Conservation (phyloP, 2,329 filamentous ascomycete species). For the Tolypocladium paradoxum region DNA sequence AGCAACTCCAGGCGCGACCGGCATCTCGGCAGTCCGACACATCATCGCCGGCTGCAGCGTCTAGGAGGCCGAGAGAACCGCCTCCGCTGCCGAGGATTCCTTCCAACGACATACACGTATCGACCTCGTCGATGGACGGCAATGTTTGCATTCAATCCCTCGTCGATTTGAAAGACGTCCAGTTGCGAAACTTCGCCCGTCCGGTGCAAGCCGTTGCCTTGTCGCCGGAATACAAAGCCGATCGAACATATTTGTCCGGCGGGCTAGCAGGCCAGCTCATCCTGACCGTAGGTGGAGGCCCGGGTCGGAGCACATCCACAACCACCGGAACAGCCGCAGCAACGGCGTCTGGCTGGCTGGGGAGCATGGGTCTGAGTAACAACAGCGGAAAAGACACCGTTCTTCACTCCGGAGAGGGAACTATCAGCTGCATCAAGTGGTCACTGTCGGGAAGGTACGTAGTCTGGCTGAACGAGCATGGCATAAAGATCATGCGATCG, state of each 20-base stretch:
- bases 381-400: constrained; percentile 77
- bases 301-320: constrained; percentile 77
- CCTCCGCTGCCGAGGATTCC: constrained; percentile 58
- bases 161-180: constrained; percentile 79
- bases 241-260: constrained; percentile 82
- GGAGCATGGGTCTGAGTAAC: constrained; percentile 69
- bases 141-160: constrained; percentile 89
- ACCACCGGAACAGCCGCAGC: constrained; percentile 76
- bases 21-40: constrained; percentile 21
- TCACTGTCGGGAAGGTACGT: constrained; percentile 87
- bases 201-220: constrained; percentile 86
- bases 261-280: constrained; percentile 82
- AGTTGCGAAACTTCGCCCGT: constrained; percentile 83
- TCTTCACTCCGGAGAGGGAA: constrained; percentile 83
- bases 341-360: constrained; percentile 81
- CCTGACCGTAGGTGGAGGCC: constrained; percentile 69
- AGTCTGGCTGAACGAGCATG: constrained; percentile 91
- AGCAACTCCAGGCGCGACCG: constrained; percentile 22
- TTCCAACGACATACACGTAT: constrained; percentile 87
- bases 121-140: constrained; percentile 88
- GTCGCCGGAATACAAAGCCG: constrained; percentile 89
- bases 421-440: constrained; percentile 89
- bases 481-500: constrained; percentile 95
- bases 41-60: constrained; percentile 39
- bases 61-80: constrained; percentile 40